Evolutionary conservation across 106 monocot genomes (phyloP).

Genomic region (Apostasia ramifera): DNA sequence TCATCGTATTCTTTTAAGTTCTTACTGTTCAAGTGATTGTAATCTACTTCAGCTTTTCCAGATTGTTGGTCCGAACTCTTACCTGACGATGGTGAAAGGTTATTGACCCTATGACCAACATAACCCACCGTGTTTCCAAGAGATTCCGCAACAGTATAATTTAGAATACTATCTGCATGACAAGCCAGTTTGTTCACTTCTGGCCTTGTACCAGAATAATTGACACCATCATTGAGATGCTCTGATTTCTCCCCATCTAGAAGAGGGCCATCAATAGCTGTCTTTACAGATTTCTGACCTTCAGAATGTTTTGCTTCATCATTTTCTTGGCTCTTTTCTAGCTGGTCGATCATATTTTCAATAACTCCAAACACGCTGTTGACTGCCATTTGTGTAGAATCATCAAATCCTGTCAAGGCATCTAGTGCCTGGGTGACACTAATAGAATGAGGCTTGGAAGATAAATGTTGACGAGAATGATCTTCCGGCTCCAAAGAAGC

Average conservation of each 20-base stretch:
- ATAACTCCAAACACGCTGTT: slow-evolving; percentile 95
- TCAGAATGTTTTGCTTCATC: slow-evolving; percentile 8
- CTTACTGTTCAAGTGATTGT: slow-evolving; percentile 8
- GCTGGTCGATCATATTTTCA: slow-evolving; percentile 93
- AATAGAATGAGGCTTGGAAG: slow-evolving; percentile 31
- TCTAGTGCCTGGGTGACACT: slow-evolving; percentile 80
- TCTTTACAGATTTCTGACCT: slow-evolving; percentile 14
- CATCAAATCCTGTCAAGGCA: slow-evolving; percentile 91
- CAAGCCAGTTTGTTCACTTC: slow-evolving; percentile 6
- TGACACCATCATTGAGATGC: slow-evolving; percentile 1
- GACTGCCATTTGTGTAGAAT: slow-evolving; percentile 95
- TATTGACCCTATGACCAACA: slow-evolving; percentile 6
- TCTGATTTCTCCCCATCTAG: slow-evolving; percentile 12
- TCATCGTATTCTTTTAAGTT: slow-evolving; percentile 8
- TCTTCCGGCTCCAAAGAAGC: slow-evolving; percentile 33
- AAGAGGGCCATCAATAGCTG: background rate
- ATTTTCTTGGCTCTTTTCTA: slow-evolving; percentile 59
- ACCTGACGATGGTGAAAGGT: slow-evolving; percentile 13
- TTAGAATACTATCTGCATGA: slow-evolving; percentile 7
- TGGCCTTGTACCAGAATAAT: slow-evolving; percentile 8
- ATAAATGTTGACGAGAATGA: slow-evolving; percentile 11
- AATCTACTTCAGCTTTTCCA: slow-evolving; percentile 9
- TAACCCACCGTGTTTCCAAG: background rate
- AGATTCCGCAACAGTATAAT: slow-evolving; percentile 8
- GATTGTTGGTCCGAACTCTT: background rate